These are phyloP conservation scores for Fusarium mexicanum DNA, from an alignment of 2,329 filamentous ascomycete genomes.

Conservation along the genomic window DNA sequence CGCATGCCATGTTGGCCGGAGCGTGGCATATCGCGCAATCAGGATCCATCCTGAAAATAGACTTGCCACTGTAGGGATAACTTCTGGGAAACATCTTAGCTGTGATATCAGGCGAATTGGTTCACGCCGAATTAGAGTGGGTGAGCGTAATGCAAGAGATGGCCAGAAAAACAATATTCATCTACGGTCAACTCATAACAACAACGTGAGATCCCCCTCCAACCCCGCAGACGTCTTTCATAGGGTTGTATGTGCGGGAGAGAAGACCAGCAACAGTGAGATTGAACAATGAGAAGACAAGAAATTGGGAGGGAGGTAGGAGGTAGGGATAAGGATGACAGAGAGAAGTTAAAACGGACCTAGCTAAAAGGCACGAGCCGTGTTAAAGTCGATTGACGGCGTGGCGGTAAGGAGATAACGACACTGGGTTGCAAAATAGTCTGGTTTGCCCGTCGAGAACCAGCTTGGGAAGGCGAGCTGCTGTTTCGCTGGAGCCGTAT, in stretches of 20 bases:
- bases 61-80: conserved; percentile 56
- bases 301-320: conserved; percentile 33
- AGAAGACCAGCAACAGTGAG: conserved; percentile 29
- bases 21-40: conserved; percentile 74
- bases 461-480: conserved; percentile 39
- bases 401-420: conserved; percentile 45
- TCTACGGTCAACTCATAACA: conserved; percentile 42
- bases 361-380: conserved; percentile 37
- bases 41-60: conserved; percentile 71
- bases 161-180: conserved; percentile 36
- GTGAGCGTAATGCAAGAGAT: conserved; percentile 15
- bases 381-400: conserved; percentile 36
- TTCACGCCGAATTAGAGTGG: conserved; percentile 20
- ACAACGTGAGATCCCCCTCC: conserved; percentile 40
- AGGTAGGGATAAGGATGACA: conserved; percentile 27
- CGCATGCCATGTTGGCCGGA: conserved; percentile 67
- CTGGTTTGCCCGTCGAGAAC: conserved; percentile 39
- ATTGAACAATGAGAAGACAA: conserved; percentile 28
- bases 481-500: conserved; percentile 47
- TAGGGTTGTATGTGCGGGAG: conserved; percentile 35
- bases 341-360: conserved; percentile 44
- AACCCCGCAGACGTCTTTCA: conserved; percentile 44
- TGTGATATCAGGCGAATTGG: conserved; percentile 34
- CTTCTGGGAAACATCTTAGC: conserved; percentile 65
- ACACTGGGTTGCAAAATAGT: conserved; percentile 43